Evolutionary conservation across 1,284 basidiomycete genomes (phyloP).

Genomic region (Trametes hirsuta): DNA sequence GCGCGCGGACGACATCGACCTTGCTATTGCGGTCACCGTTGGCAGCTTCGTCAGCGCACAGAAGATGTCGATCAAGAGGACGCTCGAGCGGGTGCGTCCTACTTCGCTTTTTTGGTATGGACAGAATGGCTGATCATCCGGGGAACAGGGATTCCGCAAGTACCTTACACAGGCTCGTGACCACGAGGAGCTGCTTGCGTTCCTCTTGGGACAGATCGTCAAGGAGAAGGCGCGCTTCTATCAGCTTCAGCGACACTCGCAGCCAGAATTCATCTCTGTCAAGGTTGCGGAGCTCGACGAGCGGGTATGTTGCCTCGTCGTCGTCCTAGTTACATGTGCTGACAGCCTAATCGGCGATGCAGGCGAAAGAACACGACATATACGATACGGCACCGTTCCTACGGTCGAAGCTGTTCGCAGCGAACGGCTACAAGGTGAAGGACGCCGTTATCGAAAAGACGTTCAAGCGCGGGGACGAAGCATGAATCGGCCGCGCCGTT

Average conservation of each 20-base stretch:
- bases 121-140: slow-evolving; percentile 5
- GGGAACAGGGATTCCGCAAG: slow-evolving; percentile 86
- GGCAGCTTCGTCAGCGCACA: slow-evolving; percentile 96
- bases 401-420: slow-evolving; percentile 80
- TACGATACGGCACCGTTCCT: slow-evolving; percentile 90
- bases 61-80: slow-evolving; percentile 99
- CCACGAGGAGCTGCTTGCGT: slow-evolving; percentile 93
- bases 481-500: not conserved
- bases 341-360: not conserved
- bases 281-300: slow-evolving; percentile 83
- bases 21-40: slow-evolving; percentile 95
- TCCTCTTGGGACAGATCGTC: slow-evolving; percentile 92
- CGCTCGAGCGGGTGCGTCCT: slow-evolving; percentile 83
- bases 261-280: slow-evolving; percentile 76
- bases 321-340: not conserved
- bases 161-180: slow-evolving; percentile 95
- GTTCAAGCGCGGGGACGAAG: slow-evolving; percentile 42
- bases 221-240: slow-evolving; percentile 92
- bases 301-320: slow-evolving; percentile 51
- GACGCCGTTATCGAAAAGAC: slow-evolving; percentile 71
- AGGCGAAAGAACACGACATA: slow-evolving; percentile 96
- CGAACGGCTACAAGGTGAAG: slow-evolving; percentile 86
- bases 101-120: not conserved
- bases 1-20: slow-evolving; percentile 93
- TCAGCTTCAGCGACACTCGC: slow-evolving; percentile 75